These are phyloP conservation scores for Venturia nashicola DNA, from an alignment of 2,329 filamentous ascomycete genomes.

Conservation along the genomic window DNA sequence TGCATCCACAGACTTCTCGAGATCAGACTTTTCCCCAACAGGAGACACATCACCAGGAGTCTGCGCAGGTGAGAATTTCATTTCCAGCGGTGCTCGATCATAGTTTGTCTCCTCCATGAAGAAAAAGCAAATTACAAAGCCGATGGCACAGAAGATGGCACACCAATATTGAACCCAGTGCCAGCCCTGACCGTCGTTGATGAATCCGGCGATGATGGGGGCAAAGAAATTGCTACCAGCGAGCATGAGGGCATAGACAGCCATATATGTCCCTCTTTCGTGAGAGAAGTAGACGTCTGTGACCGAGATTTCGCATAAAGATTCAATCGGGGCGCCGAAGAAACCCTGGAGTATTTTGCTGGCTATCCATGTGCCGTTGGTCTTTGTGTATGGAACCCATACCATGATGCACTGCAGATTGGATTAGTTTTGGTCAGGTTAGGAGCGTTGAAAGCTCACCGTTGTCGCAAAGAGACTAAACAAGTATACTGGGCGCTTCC, in stretches of 20 bases:
- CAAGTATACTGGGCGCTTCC: constrained; percentile 37
- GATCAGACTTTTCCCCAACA: neutral
- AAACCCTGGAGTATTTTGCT: constrained; percentile 15
- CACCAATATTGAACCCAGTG: constrained; percentile 11
- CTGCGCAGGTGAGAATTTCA: neutral
- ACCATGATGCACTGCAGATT: neutral
- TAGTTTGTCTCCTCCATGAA: constrained; percentile 47
- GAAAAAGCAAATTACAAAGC: constrained; percentile 40
- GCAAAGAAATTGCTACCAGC: constrained; percentile 25
- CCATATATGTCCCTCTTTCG: constrained; percentile 12
- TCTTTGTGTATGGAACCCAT: constrained; percentile 7
- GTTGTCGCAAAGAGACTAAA: constrained; percentile 29
- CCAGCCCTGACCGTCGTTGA: constrained; percentile 20
- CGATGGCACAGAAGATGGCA: constrained; percentile 3
- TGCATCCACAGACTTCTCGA: neutral
- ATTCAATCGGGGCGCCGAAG: constrained; percentile 15
- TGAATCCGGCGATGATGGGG: constrained; percentile 24
- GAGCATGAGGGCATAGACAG: constrained; percentile 21
- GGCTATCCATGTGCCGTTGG: constrained; percentile 8
- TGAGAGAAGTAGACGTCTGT: constrained; percentile 12
- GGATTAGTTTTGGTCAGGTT: neutral
- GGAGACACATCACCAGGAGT: neutral
- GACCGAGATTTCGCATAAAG: constrained; percentile 11
- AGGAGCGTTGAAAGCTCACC: constrained; percentile 3
- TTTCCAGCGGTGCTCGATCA: constrained; percentile 22